A percentile compares a stretch with the other conserved stretches of the same genome.
Evolutionary conservation across 73 alveolate species (phyloP).

Genomic region (Diophrys sp.): DNA sequence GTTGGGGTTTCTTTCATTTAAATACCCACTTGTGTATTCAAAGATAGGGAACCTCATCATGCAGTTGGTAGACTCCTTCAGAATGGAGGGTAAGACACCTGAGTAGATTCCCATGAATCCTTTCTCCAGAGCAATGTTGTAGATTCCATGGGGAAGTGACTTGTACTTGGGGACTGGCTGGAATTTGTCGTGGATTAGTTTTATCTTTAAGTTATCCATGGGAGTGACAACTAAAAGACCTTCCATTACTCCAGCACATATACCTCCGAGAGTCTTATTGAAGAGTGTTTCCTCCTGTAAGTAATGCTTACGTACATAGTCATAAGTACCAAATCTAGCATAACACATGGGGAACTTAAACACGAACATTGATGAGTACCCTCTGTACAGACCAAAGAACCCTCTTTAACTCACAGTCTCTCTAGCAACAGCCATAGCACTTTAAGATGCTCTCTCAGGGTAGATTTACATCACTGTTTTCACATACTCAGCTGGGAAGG

Average conservation of each 20-base stretch:
- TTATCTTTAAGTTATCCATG: conserved; percentile 1
- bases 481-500: not conserved
- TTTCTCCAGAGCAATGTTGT: not conserved
- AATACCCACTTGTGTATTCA: not conserved
- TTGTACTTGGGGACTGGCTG: not conserved
- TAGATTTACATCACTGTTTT: not conserved
- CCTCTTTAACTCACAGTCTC: not conserved
- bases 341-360: conserved; percentile 1
- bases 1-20: conserved; percentile 1
- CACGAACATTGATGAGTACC: not conserved
- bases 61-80: conserved; percentile 3
- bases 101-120: not conserved
- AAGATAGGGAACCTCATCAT: not conserved
- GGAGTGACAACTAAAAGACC: conserved; percentile 6
- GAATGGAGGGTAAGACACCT: not conserved
- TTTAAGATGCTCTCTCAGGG: not conserved
- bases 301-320: not conserved
- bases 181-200: conserved; percentile 9
- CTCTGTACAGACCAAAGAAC: conserved; percentile 5
- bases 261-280: not conserved
- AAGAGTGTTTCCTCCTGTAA: not conserved
- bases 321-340: conserved; percentile 7
- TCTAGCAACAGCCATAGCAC: not conserved
- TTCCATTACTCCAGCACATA: conserved; percentile 5
- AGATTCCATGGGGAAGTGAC: not conserved